These are phyloP conservation scores for Tulasnella sp. DNA, from an alignment of 768 basidiomycete genomes.

Conservation along the genomic window DNA sequence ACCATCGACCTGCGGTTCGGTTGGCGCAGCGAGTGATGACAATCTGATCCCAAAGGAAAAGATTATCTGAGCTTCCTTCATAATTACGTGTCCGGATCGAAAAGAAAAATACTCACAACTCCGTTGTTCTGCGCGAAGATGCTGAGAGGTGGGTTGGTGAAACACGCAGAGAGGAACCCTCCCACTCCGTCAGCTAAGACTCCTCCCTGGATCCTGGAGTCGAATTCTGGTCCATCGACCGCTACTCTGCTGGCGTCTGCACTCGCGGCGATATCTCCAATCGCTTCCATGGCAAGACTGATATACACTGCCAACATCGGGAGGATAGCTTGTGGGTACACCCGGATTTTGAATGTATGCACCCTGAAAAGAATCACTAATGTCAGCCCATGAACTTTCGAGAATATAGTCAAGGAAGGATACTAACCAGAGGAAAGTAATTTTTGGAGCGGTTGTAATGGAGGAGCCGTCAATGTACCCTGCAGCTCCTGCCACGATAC, in stretches of 20 bases:
- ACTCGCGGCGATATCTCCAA: slow-evolving; percentile 74
- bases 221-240: slow-evolving; percentile 67
- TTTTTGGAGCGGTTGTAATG: slow-evolving; percentile 57
- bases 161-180: slow-evolving; percentile 67
- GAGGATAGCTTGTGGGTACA: slow-evolving; percentile 61
- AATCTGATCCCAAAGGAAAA: slow-evolving; percentile 30
- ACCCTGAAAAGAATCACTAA: slow-evolving; percentile 36
- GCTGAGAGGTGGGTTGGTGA: slow-evolving; percentile 72
- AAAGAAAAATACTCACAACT: slow-evolving; percentile 28
- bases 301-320: slow-evolving; percentile 56
- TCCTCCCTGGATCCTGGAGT: slow-evolving; percentile 74
- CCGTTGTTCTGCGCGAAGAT: slow-evolving; percentile 79
- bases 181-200: slow-evolving; percentile 72
- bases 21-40: slow-evolving; percentile 79
- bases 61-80: background rate
- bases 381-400: background rate
- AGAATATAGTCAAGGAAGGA: background rate
- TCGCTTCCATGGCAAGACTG: slow-evolving; percentile 71
- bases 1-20: slow-evolving; percentile 66
- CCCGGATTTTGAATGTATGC: slow-evolving; percentile 60
- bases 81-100: background rate
- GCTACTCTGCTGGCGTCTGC: slow-evolving; percentile 69
- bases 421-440: slow-evolving; percentile 68
- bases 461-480: slow-evolving; percentile 64
- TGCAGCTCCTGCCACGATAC: slow-evolving; percentile 67